Percentiles rank a stretch among this genome's conserved stretches.
Conservation (phyloP, 148 eudicot genomes). For the Rheum nobile region DNA sequence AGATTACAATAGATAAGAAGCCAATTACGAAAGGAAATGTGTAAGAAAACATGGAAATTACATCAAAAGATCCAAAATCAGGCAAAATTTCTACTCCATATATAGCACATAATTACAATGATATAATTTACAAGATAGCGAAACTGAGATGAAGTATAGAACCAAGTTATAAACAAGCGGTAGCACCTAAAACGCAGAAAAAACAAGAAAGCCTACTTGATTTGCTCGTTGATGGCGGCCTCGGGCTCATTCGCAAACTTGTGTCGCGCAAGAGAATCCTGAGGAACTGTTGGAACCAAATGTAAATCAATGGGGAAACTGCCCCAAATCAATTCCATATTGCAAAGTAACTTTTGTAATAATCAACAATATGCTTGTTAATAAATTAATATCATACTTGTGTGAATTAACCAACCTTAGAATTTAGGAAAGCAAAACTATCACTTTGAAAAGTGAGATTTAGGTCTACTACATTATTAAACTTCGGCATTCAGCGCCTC, state of each 20-base stretch:
- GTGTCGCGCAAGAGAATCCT: slow-evolving; percentile 64
- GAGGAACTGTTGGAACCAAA: slow-evolving; percentile 41
- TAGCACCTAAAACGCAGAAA: not conserved
- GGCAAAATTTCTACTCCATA: not conserved
- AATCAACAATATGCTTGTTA: too few species aligned
- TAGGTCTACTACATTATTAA: slow-evolving; percentile 30
- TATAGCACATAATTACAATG: not conserved
- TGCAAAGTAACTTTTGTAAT: too few species aligned
- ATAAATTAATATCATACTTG: too few species aligned
- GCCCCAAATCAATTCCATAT: too few species aligned
- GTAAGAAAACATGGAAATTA: not conserved
- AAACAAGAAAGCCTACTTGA: slow-evolving; percentile 37
- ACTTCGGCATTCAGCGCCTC: slow-evolving; percentile 68
- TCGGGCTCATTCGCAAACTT: slow-evolving; percentile 40
- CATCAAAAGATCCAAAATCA: not conserved
- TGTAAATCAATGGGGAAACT: too few species aligned
- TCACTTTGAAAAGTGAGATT: slow-evolving; percentile 27
- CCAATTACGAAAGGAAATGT: not conserved
- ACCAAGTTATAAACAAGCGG: not conserved
- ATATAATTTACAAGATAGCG: too few species aligned
- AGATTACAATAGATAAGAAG: not conserved
- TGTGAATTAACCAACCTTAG: slow-evolving; percentile 66
- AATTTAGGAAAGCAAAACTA: slow-evolving; percentile 45
- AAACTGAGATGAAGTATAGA: too few species aligned
- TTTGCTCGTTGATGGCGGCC: slow-evolving; percentile 77